These are phyloP conservation scores for Colletotrichum cereale DNA, from an alignment of 2,329 filamentous ascomycete species.

Conservation along the genomic window DNA sequence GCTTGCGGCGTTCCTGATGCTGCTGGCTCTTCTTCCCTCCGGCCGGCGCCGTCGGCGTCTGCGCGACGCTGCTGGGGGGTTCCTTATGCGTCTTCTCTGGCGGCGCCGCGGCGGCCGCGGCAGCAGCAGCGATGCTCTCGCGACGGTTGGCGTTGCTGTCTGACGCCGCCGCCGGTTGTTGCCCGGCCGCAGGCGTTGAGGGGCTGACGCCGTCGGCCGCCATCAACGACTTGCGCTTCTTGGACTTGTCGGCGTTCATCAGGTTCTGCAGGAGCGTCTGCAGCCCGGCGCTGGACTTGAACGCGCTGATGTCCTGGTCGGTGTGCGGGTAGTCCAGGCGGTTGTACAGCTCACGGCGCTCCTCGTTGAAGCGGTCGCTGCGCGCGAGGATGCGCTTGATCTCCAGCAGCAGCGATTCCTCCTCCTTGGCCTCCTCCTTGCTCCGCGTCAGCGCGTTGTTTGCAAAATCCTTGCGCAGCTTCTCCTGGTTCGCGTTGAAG, in stretches of 20 bases:
- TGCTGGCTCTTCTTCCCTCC: constrained; percentile 65
- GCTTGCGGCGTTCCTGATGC: constrained; percentile 72
- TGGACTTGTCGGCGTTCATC: constrained; percentile 85
- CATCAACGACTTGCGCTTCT: constrained; percentile 84
- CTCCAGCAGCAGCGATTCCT: constrained; percentile 89
- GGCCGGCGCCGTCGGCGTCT: constrained; percentile 51
- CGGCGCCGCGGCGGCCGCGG: constrained; percentile 44
- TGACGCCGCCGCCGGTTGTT: constrained; percentile 50
- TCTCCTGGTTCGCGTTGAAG: constrained; percentile 86
- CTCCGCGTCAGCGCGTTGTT: constrained; percentile 82
- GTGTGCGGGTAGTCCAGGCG: constrained; percentile 84
- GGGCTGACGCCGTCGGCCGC: constrained; percentile 68
- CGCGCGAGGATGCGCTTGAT: constrained; percentile 91
- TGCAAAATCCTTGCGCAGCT: constrained; percentile 85
- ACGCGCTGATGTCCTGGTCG: constrained; percentile 78
- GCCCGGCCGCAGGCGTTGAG: constrained; percentile 48
- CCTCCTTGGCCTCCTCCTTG: constrained; percentile 90
- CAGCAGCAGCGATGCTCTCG: constrained; percentile 64
- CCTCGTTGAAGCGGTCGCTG: constrained; percentile 87
- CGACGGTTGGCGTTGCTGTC: constrained; percentile 54
- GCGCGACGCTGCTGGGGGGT: constrained; percentile 57
- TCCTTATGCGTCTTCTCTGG: constrained; percentile 52
- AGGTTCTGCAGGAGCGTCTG: constrained; percentile 85
- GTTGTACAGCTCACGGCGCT: constrained; percentile 87
- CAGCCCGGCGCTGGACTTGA: constrained; percentile 85